phyloP scores from a whole-genome alignment of 1,284 basidiomycete species.

The Leccinum proliferum region DNA sequence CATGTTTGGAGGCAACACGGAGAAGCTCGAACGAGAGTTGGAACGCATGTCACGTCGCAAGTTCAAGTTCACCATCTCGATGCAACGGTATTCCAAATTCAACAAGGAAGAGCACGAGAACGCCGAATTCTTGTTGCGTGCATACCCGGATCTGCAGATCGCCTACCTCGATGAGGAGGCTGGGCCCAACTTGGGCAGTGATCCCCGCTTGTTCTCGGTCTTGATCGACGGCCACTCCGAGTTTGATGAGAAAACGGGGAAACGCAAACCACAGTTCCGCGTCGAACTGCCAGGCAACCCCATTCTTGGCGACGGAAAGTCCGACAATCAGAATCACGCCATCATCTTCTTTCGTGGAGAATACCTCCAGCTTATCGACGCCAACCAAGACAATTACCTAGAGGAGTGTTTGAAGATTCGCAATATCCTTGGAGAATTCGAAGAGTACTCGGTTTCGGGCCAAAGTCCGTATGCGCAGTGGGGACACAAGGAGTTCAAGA shows the following conservation, averaged over 20 bases:
- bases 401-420: slow-evolving; percentile 99
- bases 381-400: slow-evolving; percentile 99
- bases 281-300: slow-evolving; percentile 98
- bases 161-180: slow-evolving; percentile 98
- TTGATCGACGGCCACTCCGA: slow-evolving; percentile 99
- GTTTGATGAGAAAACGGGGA: slow-evolving; percentile 83
- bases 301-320: slow-evolving; percentile 99
- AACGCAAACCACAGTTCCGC: slow-evolving; percentile 95
- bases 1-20: slow-evolving; percentile 95
- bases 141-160: slow-evolving; percentile 98
- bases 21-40: slow-evolving; percentile 92
- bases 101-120: slow-evolving; percentile 99
- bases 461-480: slow-evolving; percentile 94
- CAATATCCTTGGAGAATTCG: slow-evolving; percentile 96
- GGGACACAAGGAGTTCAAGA: slow-evolving; percentile 89
- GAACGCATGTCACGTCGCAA: slow-evolving; percentile 97
- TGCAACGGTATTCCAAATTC: slow-evolving; percentile 99
- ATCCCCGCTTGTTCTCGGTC: slow-evolving; percentile 89
- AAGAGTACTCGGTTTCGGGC: slow-evolving; percentile 88
- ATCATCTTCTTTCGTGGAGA: slow-evolving; percentile 99
- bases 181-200: slow-evolving; percentile 73
- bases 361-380: slow-evolving; percentile 98
- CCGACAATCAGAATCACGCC: slow-evolving; percentile 99
- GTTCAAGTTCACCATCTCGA: slow-evolving; percentile 98
- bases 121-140: slow-evolving; percentile 95